These are phyloP conservation scores for Cornus florida DNA, from an alignment of 148 eudicot species.

Conservation along the genomic window DNA sequence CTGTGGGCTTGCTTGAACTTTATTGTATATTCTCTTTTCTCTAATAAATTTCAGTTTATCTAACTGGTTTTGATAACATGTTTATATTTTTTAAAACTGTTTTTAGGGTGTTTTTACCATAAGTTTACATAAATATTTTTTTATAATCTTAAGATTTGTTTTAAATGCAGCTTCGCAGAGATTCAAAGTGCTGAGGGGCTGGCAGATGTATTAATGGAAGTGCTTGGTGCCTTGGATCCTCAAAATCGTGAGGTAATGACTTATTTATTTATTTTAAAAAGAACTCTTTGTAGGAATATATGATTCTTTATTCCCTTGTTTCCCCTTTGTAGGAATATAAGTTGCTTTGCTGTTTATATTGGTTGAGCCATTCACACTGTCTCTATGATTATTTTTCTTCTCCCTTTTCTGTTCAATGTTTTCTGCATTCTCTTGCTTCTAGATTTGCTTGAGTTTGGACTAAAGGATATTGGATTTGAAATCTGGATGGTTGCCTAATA, in stretches of 20 bases:
- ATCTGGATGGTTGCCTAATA: neutral
- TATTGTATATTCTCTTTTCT: too few species aligned
- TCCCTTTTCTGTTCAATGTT: neutral
- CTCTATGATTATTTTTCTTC: neutral
- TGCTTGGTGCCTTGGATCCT: conserved; percentile 79
- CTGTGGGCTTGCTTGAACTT: too few species aligned
- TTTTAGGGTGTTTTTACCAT: too few species aligned
- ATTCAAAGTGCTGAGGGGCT: conserved; percentile 76
- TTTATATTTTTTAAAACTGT: too few species aligned
- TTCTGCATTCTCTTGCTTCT: neutral
- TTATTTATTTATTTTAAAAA: neutral
- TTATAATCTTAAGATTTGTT: neutral
- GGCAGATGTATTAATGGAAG: conserved; percentile 75
- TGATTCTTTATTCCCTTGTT: conserved; percentile 1
- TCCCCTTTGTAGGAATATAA: neutral
- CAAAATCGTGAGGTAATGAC: conserved; percentile 45
- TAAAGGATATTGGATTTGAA: neutral
- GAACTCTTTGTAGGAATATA: neutral
- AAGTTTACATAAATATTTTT: neutral
- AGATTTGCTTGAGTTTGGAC: neutral
- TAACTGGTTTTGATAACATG: too few species aligned
- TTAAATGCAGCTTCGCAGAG: conserved; percentile 32
- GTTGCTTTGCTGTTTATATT: neutral
- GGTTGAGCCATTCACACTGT: neutral
- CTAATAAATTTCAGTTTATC: too few species aligned